A percentile compares a stretch with the other conserved stretches of the same genome.
These are phyloP conservation scores for Xylaria sp. DNA, from an alignment of 2,329 filamentous ascomycete genomes.

Conservation along the genomic window DNA sequence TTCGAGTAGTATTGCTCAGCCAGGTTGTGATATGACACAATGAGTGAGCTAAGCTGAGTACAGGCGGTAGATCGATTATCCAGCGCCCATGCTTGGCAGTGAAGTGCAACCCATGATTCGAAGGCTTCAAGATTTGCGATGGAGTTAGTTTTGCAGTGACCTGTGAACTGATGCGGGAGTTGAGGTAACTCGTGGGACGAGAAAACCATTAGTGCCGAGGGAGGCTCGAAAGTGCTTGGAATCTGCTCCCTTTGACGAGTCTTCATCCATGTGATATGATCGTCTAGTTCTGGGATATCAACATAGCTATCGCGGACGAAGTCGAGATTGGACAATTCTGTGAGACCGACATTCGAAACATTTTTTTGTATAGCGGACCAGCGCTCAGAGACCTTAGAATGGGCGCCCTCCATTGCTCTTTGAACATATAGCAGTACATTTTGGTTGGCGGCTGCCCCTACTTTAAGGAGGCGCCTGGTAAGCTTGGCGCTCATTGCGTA, in stretches of 20 bases:
- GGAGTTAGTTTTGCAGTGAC: not conserved
- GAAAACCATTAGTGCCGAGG: slow-evolving; percentile 4
- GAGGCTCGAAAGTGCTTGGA: not conserved
- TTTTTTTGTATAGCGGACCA: slow-evolving; percentile 10
- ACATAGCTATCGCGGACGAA: not conserved
- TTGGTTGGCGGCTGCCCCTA: not conserved
- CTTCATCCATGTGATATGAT: slow-evolving; percentile 6
- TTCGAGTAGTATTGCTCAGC: not conserved
- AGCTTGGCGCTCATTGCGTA: slow-evolving; percentile 15
- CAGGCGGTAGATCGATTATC: not conserved
- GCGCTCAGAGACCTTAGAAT: not conserved
- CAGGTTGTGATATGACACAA: slow-evolving; percentile 7
- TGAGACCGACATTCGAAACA: not conserved
- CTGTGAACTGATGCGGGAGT: not conserved
- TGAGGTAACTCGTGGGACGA: not conserved
- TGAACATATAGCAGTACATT: not conserved
- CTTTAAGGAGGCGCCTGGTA: slow-evolving; percentile 9
- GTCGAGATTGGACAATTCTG: slow-evolving; percentile 16
- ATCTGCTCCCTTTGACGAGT: not conserved
- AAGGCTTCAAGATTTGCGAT: slow-evolving; percentile 44
- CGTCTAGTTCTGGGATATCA: slow-evolving; percentile 16
- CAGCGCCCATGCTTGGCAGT: slow-evolving; percentile 4
- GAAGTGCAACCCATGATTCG: slow-evolving; percentile 53
- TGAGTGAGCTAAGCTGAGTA: slow-evolving; percentile 2
- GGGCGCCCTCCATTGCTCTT: not conserved